Percentiles rank a stretch among this genome's conserved stretches.
Conservation (phyloP, 805 yeast genomes). For the Schizosaccharomyces osmophilus region DNA sequence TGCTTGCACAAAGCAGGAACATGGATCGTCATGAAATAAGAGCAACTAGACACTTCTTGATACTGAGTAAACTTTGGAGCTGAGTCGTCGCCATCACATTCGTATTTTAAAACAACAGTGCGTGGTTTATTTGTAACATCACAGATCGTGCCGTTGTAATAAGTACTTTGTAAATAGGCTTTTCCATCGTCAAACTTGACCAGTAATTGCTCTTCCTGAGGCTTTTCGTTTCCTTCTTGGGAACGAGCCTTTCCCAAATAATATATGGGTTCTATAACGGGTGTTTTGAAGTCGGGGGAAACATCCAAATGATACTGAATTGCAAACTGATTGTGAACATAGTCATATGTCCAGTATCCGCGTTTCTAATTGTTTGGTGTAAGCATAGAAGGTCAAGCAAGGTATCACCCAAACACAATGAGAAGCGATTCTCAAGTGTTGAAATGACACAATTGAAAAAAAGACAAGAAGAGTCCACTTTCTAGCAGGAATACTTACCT, state of each 20-base stretch:
- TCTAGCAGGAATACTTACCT: background rate
- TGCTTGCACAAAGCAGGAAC: background rate
- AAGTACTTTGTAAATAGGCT: background rate
- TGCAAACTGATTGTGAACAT: background rate
- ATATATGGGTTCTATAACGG: background rate
- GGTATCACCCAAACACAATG: background rate
- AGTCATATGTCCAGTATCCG: background rate
- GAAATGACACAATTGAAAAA: background rate
- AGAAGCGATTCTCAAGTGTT: background rate
- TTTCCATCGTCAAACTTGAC: background rate
- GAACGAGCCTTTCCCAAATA: background rate
- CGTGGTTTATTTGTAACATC: constrained; percentile 1
- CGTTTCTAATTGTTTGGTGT: background rate
- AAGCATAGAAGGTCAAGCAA: background rate
- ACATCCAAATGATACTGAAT: background rate
- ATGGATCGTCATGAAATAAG: background rate
- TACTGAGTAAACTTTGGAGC: background rate
- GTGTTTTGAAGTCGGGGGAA: background rate
- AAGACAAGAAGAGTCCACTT: background rate
- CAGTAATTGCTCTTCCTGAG: background rate
- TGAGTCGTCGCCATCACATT: background rate
- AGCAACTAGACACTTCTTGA: background rate
- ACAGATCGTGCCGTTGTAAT: background rate
- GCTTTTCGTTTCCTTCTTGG: background rate
- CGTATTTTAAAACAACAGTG: background rate